Conservation (phyloP, 2,329 filamentous ascomycete species). For the Xylariaceae sp. region DNA sequence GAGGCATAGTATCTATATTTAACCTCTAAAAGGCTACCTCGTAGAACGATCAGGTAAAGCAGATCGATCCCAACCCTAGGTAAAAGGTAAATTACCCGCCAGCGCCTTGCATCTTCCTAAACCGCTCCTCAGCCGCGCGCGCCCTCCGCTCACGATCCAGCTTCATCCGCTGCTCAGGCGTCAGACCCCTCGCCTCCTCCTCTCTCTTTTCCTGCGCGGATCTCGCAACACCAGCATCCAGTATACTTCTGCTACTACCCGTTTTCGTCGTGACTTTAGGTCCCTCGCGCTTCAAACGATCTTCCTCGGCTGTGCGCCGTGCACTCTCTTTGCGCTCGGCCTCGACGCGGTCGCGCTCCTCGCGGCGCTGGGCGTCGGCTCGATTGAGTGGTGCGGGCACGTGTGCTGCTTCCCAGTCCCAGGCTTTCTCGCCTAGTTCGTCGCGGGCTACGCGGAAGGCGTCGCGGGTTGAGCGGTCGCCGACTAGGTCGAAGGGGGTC, state of each 20-base stretch:
- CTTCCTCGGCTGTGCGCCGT: slow-evolving; percentile 69
- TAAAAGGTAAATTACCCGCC: slow-evolving; percentile 25
- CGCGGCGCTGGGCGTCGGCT: slow-evolving; percentile 65
- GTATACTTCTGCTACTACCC: slow-evolving; percentile 46
- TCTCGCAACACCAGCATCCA: slow-evolving; percentile 61
- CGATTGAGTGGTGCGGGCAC: slow-evolving; percentile 70
- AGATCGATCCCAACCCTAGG: too few species aligned
- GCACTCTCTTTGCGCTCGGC: slow-evolving; percentile 65
- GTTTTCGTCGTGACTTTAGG: slow-evolving; percentile 41
- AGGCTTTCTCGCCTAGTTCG: slow-evolving; percentile 72
- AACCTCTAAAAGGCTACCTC: too few species aligned
- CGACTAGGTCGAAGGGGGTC: slow-evolving; percentile 80
- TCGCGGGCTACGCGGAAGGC: slow-evolving; percentile 85
- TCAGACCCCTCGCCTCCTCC: slow-evolving; percentile 80
- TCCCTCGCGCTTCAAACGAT: slow-evolving; percentile 65
- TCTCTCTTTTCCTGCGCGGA: slow-evolving; percentile 76
- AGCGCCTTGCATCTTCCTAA: slow-evolving; percentile 58
- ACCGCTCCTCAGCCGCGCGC: slow-evolving; percentile 83
- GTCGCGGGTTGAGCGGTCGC: slow-evolving; percentile 80
- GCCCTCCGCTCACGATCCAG: slow-evolving; percentile 87
- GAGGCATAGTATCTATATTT: too few species aligned
- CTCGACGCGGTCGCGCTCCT: slow-evolving; percentile 66
- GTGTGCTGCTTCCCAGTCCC: slow-evolving; percentile 73
- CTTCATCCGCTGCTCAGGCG: slow-evolving; percentile 78
- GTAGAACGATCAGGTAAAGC: too few species aligned